A percentile compares a stretch with the other conserved stretches of the same genome.
phyloP scores from a whole-genome alignment of 495 filamentous ascomycete genomes.

The Neurospora sp. region DNA sequence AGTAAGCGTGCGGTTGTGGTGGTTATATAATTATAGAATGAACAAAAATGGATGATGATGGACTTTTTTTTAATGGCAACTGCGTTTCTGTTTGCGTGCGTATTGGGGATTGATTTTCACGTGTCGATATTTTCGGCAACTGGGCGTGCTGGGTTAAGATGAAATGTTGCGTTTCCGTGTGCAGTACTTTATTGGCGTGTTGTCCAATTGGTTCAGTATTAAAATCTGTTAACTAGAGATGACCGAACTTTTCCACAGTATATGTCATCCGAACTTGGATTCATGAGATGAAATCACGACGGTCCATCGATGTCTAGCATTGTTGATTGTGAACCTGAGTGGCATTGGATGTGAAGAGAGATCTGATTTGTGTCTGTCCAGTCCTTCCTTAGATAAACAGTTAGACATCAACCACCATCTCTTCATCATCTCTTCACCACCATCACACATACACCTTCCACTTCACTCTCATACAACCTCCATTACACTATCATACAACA shows the following conservation, averaged over 20 bases:
- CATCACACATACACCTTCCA: background rate
- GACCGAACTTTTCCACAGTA: background rate
- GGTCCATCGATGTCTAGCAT: background rate
- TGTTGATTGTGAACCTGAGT: background rate
- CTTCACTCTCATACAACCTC: background rate
- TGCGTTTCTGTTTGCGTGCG: background rate
- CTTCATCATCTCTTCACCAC: background rate
- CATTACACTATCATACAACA: background rate
- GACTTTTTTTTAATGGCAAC: background rate
- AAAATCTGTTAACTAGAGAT: background rate
- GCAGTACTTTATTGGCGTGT: background rate
- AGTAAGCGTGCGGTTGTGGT: slow-evolving; percentile 12
- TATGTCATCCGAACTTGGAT: background rate
- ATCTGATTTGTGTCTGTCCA: background rate
- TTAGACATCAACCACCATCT: background rate
- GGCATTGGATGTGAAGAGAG: background rate
- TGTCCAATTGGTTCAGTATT: background rate
- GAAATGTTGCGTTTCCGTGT: background rate
- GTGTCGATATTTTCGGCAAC: background rate
- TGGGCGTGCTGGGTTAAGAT: background rate
- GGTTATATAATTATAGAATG: background rate
- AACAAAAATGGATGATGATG: background rate
- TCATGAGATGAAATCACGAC: background rate
- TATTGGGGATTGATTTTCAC: background rate
- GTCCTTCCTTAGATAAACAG: background rate